Percentiles rank a stretch among this genome's conserved stretches.
Conservation (phyloP, 2,329 filamentous ascomycete species). For the Fusarium liriodendri region DNA sequence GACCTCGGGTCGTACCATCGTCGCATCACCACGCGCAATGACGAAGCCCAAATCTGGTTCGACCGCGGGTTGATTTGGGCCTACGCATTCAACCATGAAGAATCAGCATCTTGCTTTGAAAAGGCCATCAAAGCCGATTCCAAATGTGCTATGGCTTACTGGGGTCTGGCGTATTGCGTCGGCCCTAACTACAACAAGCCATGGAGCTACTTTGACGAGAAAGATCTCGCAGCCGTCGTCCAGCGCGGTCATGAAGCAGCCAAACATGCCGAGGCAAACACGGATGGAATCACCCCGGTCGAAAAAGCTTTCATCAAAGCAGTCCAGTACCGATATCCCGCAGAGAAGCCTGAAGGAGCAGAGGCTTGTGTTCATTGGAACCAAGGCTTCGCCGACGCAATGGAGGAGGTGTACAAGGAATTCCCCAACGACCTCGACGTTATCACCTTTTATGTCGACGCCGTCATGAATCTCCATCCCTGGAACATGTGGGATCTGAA, state of each 20-base stretch:
- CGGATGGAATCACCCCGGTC: neutral
- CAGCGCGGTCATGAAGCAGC: constrained; percentile 7
- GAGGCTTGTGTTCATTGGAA: constrained; percentile 58
- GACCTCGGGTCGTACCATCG: constrained; percentile 24
- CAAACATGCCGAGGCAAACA: neutral
- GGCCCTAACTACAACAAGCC: constrained; percentile 84
- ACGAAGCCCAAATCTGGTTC: constrained; percentile 70
- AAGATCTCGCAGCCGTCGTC: constrained; percentile 59
- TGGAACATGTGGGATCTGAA: constrained; percentile 58
- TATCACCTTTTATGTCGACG: constrained; percentile 52
- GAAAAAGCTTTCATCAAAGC: constrained; percentile 74
- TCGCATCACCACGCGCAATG: constrained; percentile 6
- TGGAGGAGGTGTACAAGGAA: constrained; percentile 50
- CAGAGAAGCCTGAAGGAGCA: constrained; percentile 50
- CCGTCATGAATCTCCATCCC: constrained; percentile 61
- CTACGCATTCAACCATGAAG: constrained; percentile 82
- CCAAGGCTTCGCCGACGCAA: constrained; percentile 50
- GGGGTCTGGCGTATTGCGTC: constrained; percentile 76
- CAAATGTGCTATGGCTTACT: constrained; percentile 71
- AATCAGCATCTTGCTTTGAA: constrained; percentile 73
- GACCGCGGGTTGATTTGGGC: constrained; percentile 78
- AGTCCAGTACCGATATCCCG: constrained; percentile 69
- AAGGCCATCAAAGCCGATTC: constrained; percentile 66
- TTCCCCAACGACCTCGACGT: constrained; percentile 56
- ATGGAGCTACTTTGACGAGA: constrained; percentile 76